Base-by-base conservation (phyloP, 2,329 filamentous ascomycete species). In the Tricladium varicosporioides region DNA sequence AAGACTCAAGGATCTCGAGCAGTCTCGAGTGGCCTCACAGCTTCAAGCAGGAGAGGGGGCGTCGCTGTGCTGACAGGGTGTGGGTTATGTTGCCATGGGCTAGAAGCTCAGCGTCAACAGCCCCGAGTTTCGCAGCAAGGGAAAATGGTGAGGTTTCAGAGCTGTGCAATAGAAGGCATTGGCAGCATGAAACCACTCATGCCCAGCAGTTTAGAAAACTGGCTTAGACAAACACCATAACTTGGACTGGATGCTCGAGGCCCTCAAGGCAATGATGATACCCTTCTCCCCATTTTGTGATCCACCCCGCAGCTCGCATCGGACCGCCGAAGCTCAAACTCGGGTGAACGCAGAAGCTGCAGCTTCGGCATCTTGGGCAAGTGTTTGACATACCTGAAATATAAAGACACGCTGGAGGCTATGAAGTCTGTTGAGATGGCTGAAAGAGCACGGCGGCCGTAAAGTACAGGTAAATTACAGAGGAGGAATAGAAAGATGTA, bases 281-380 rank as follows among this genome's bases (percentile, higher is more conserved):
- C 52, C 51, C 13, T 32, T n/a, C 11, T 42, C 40, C 8, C 5
- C 22, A 18, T 33, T 31, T 19, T 48, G 51, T 56, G 50, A 48
- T 56, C 51, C 50, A 56, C 50, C 19, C 51, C 52, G 53, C 55
- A 60, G 53, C 44, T 49, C 51, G 32, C 55, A 52, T 43, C 43
- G 19, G 22, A 18, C 14, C 51, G 43, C 43, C 51, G n/a, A 53
- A 18, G 9, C 43, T 46, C 51, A 16, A 15, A 47, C 42, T 44
- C 43, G 51, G 51, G 22, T 22, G 43, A 46, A 44, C 42, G 43
- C 42, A 46, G 48, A 32, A 32, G 43, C 45, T 54, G 18, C 14
- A 36, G 14, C 16, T 31, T 7, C 11, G 9, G 46, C 27, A 13
- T 15, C 11, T n/a, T 36, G 31, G 22, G 22, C 22, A 48, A 5